phyloP scores from a whole-genome alignment of 148 eudicot genomes.

The Selenicereus undatus region DNA sequence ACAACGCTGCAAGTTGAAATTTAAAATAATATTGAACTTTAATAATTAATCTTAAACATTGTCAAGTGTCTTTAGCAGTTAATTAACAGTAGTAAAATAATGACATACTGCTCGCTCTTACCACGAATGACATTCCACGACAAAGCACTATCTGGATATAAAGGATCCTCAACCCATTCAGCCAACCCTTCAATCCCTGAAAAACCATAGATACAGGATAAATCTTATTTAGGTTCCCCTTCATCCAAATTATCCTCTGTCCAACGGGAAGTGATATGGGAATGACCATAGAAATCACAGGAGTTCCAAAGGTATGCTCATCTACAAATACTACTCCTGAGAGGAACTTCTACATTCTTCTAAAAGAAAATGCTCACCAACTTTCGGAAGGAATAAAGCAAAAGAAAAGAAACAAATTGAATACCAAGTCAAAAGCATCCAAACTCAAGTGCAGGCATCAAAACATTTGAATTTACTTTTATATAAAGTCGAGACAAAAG shows the following conservation, averaged over 20 bases:
- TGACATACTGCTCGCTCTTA: constrained; percentile 27
- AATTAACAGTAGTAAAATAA: background rate
- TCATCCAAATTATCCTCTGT: background rate
- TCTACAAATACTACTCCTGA: background rate
- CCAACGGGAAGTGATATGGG: background rate
- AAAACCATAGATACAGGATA: constrained; percentile 1
- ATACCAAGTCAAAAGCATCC: background rate
- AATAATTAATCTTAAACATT: background rate
- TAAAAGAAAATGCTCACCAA: background rate
- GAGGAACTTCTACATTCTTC: background rate
- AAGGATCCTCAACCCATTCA: constrained; percentile 76
- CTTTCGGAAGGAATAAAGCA: background rate
- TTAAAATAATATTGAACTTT: background rate
- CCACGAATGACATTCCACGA: constrained; percentile 70
- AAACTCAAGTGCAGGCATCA: background rate
- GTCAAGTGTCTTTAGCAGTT: background rate
- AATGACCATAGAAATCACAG: background rate
- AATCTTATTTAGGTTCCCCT: constrained; percentile 11
- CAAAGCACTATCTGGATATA: constrained; percentile 56
- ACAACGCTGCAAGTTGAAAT: constrained; percentile 7
- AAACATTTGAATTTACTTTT: background rate
- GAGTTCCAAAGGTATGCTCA: background rate
- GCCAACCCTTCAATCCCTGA: constrained; percentile 67
- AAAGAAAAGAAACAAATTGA: background rate
- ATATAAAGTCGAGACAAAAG: background rate